Evolutionary conservation across 1,284 basidiomycete genomes (phyloP), one percentile per base, ranked within the genome.

Genomic region (Amylostereum chailletii): DNA sequence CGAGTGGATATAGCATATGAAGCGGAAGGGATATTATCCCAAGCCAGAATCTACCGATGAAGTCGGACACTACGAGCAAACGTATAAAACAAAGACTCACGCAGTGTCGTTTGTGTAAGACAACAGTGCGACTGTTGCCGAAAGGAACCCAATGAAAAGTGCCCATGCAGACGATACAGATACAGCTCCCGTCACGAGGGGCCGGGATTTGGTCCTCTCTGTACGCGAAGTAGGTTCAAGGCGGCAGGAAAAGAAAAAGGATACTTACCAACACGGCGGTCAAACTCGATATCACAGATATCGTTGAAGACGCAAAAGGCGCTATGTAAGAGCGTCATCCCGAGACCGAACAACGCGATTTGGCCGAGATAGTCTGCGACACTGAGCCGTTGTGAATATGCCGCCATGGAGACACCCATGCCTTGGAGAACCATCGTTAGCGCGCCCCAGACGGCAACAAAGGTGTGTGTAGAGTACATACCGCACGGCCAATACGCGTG

Each of bases 1-100:
- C 69, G 33, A 71, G 60, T 4, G 71, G 71, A 51, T 75, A 75
- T 27, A 68, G 51, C 29, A 66, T 59, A 19, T 74, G 70, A 8
- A 72, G 56, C 2, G 62, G 56, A 9, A 72, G 61, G 4, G 71
- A 68, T 3, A 66, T 58, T 3, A 69, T 60, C 11, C 71, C 71
- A 1, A 74, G 59, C 7, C 64, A 42, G 42, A 71, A 70, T 55
- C 70, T 69, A 55, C 19, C 6, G 36, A 39, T 43, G 5, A 27
- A 19, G 19, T 19, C 19, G 19, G 42, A 43, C 42, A 43, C 32
- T 30, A 30, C 9, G 30, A 43, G 29, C 27, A 6, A 19, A 19
- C 19, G 19, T 19, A 19, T 19, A 19, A 26, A 7, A 5, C 39
- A 40, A 27, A 6, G 27, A 30, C 42, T 19, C 27, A 43, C 42